Evolutionary conservation across 2,329 filamentous ascomycete species (phyloP).

Genomic region (Apiospora phragmitis): DNA sequence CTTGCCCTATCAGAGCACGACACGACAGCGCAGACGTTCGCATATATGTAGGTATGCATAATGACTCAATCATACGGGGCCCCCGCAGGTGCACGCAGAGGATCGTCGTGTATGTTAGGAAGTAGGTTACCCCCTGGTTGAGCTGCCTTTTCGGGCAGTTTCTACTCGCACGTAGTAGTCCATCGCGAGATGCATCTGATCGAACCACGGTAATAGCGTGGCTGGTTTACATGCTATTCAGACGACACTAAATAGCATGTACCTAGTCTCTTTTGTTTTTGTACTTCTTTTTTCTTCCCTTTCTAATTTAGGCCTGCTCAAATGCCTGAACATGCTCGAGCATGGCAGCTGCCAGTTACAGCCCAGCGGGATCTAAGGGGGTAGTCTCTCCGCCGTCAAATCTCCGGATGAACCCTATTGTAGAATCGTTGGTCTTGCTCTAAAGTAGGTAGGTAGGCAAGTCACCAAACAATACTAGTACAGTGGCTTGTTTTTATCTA

Average conservation of each 20-base stretch:
- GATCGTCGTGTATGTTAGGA: not conserved
- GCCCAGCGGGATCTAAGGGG: not conserved
- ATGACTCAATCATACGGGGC: not conserved
- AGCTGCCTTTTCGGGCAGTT: not conserved
- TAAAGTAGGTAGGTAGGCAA: too few species aligned
- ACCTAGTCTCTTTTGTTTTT: not conserved
- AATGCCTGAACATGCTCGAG: too few species aligned
- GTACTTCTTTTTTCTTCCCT: not conserved
- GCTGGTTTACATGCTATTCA: not conserved
- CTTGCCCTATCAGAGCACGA: not conserved
- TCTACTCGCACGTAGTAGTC: not conserved
- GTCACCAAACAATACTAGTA: not conserved
- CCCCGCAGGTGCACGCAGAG: not conserved
- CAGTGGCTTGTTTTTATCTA: not conserved
- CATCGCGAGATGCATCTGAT: not conserved
- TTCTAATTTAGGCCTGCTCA: not conserved
- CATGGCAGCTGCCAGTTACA: not conserved
- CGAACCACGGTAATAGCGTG: not conserved
- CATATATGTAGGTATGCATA: not conserved
- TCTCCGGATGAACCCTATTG: not conserved
- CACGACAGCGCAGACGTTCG: slow-evolving; percentile 1
- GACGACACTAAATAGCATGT: not conserved
- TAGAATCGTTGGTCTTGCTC: not conserved
- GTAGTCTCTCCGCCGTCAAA: not conserved
- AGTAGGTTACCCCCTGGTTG: not conserved